Base-by-base conservation (phyloP, 2,329 filamentous ascomycete genomes). In the Huntiella savannae region DNA sequence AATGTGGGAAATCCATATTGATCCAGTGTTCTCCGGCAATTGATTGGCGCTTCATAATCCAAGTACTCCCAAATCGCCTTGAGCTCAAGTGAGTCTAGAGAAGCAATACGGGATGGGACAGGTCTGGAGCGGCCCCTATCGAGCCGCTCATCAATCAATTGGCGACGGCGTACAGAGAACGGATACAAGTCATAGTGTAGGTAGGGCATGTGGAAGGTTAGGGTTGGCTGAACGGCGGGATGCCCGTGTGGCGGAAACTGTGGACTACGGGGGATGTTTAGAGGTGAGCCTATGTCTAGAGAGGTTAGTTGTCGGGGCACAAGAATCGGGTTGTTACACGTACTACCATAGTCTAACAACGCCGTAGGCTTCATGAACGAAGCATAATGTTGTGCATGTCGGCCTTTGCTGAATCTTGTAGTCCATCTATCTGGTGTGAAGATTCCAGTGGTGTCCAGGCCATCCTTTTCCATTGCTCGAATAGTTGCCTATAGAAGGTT, bases 121-220 rank as follows among this genome's bases (percentile, higher is more conserved):
- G 75, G 75, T 1, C 68, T 63, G 0, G 70, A 65, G 28, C 73
- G 62, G 2, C 72, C 72, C 46, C 76, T 71, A 1, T 57, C 57
- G 19, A 73, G 56, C 4, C 75, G 64, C 13, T 68, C 60, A 12
- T 64, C 57, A 22, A 79, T 69, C 3, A 77, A 59, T 33, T 69
- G 66, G 0, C 74, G 69, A 1, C 75, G 67, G 34, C 65, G 63
- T 7, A 77, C 61, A 2, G 79, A 61, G 40, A 69, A 68, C 47
- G 66, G 63, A 54, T 79, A 79, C 0, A 71, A 75, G 52, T 79
- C 75, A 55, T 75, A 79, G 51, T 79, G 74, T 0, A 79, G 65
- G 53, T 78, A 76, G 0, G 73, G 73, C 0, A 76, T 57, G 48
- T 71, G 73, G 0, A 73, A 55, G 33, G 68, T 72, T 0, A 71